Evolutionary conservation across 2,329 filamentous ascomycete species (phyloP), one percentile per base, ranked within the genome.

Genomic region (Cordyceps cicadae): DNA sequence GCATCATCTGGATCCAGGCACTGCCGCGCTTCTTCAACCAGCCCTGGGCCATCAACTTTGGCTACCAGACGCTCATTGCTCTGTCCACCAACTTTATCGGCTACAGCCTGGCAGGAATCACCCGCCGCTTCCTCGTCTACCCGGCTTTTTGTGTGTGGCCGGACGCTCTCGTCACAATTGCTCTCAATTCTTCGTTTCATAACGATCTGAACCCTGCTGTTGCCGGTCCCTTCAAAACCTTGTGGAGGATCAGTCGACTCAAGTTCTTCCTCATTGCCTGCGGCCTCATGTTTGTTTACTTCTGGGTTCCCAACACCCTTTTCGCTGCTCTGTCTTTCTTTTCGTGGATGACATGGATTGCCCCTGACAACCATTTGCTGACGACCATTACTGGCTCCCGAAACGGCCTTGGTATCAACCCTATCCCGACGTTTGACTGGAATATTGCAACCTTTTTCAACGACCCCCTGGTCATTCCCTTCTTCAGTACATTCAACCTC

Each of bases 131-230:
- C 62, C 70, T 81, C 6, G 79, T 81, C 3, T 79, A 78, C 21
- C 79, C 79, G 0, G 67, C 77, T 0, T 73, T 74, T 21, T 78
- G 77, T 64, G 74, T 83, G 3, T 83, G 81, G 81, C 81, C 79
- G 0, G 72, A 74, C 2, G 74, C 76, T 0, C 66, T 83, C 6
- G 74, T 75, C 1, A 79, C 74, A 5, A 77, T 80, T 41, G 76
- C 77, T 0, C 70, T 82, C 1, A 78, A 67, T 5, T 68, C 67
- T 5, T 66, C 66, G 0, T 29, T 68, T 5, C 60, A 62, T 39
- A 61, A 63, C 3, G 64, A 70, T 12, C 45, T 64, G 14, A 64
- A 59, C 9, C 26, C 3, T 1, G 7, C 59, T 67, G 52, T 68
- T 62, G 7, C 64, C 65, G 41, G 73, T 51, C 74, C 72, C 0